phyloP scores from a whole-genome alignment of 2,329 filamentous ascomycete species.

The Apiospora marii region DNA sequence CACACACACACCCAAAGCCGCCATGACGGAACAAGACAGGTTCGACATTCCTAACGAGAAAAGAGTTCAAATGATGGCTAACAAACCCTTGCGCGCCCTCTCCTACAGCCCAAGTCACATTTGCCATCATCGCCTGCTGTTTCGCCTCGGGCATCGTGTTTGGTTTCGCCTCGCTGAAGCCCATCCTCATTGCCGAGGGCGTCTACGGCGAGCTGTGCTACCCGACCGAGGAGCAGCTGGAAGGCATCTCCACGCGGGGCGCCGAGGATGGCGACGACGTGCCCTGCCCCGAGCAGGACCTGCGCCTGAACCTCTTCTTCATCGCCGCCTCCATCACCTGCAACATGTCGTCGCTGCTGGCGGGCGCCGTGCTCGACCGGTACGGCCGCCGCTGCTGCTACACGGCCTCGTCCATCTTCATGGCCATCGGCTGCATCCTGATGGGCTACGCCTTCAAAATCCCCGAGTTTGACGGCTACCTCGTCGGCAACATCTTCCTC shows the following conservation, averaged over 20 bases:
- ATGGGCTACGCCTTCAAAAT: constrained; percentile 65
- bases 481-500: constrained; percentile 65
- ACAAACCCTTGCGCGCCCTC: not conserved
- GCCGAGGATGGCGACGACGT: constrained; percentile 33
- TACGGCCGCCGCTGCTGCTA: constrained; percentile 71
- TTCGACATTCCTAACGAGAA: not conserved
- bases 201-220: constrained; percentile 64
- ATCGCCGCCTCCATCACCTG: constrained; percentile 72
- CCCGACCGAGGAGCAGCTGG: constrained; percentile 49
- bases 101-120: constrained; percentile 63
- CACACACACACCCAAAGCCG: not conserved
- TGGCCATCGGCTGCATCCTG: constrained; percentile 64
- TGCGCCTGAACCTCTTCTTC: constrained; percentile 73
- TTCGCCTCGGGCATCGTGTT: constrained; percentile 71
- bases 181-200: constrained; percentile 64
- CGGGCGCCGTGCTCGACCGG: constrained; percentile 71
- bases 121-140: constrained; percentile 72
- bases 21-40: constrained; percentile 1
- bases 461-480: constrained; percentile 65
- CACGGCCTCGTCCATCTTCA: constrained; percentile 64
- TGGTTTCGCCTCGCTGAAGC: constrained; percentile 71
- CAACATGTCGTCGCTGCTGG: constrained; percentile 71
- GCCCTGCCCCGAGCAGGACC: constrained; percentile 61
- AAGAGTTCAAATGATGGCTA: constrained; percentile 5
- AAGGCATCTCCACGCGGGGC: constrained; percentile 33